A percentile compares a stretch with the other conserved stretches of the same genome.
Evolutionary conservation across 208 protist species (phyloP).

Genomic region (Herpetomonas tarakana): DNA sequence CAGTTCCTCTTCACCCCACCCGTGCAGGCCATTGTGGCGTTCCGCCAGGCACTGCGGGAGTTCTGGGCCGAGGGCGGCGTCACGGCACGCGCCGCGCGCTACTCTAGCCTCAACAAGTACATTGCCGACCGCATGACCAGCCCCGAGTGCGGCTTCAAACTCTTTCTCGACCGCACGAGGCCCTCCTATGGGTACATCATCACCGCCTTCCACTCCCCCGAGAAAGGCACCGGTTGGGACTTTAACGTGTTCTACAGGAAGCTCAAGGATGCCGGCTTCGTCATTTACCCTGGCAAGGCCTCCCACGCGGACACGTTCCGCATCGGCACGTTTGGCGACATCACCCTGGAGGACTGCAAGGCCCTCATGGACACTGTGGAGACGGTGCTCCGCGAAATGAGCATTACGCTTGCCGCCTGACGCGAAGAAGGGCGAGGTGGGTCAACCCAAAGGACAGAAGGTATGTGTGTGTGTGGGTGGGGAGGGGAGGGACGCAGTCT

Average conservation of each 20-base stretch:
- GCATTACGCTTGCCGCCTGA: slow-evolving; percentile 14
- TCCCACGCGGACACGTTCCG: slow-evolving; percentile 60
- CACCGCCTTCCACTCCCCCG: slow-evolving; percentile 40
- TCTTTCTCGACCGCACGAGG: slow-evolving; percentile 32
- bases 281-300: slow-evolving; percentile 65
- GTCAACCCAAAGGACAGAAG: too few relatives aligned
- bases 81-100: slow-evolving; percentile 24
- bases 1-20: slow-evolving; percentile 57
- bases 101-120: slow-evolving; percentile 35
- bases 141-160: slow-evolving; percentile 35
- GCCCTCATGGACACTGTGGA: slow-evolving; percentile 36
- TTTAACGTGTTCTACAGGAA: slow-evolving; percentile 49
- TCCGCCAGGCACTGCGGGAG: slow-evolving; percentile 49
- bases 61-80: slow-evolving; percentile 46
- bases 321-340: slow-evolving; percentile 63
- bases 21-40: slow-evolving; percentile 55
- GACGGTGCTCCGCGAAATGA: slow-evolving; percentile 29
- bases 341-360: slow-evolving; percentile 40
- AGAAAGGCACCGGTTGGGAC: slow-evolving; percentile 31
- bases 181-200: slow-evolving; percentile 57
- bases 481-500: too few relatives aligned
- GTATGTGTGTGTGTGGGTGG: too few relatives aligned
- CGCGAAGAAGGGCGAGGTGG: too few relatives aligned
- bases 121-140: slow-evolving; percentile 35
- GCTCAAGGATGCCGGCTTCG: slow-evolving; percentile 41